These are phyloP conservation scores for Pezicula carpinea DNA, from an alignment of 2,329 filamentous ascomycete species.

Conservation along the genomic window DNA sequence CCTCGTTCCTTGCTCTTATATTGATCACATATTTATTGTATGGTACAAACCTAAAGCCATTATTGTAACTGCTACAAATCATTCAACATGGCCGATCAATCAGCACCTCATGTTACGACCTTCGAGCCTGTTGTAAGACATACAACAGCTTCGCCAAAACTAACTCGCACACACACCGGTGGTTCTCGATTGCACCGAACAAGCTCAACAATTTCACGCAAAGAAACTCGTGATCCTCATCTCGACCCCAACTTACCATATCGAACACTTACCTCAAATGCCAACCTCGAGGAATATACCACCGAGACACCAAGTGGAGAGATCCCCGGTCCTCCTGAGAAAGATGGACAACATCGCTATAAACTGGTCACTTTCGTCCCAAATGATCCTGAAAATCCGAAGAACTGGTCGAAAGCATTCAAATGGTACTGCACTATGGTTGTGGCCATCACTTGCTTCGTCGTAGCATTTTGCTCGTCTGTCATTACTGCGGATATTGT, in stretches of 20 bases:
- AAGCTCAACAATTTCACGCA: constrained; percentile 16
- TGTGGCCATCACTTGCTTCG: constrained; percentile 71
- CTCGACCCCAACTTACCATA: constrained; percentile 56
- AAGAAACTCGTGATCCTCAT: constrained; percentile 22
- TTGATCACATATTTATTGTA: too few species aligned
- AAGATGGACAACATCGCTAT: constrained; percentile 32
- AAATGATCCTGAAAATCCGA: constrained; percentile 72
- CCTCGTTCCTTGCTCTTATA: too few species aligned
- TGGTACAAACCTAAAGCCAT: too few species aligned
- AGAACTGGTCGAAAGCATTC: constrained; percentile 74
- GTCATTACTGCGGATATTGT: constrained; percentile 74
- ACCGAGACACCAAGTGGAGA: constrained; percentile 56
- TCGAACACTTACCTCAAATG: constrained; percentile 54
- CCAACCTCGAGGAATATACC: constrained; percentile 64
- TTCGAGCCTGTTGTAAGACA: constrained; percentile 3
- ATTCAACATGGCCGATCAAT: too few species aligned
- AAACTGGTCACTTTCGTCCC: constrained; percentile 68
- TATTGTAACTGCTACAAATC: too few species aligned
- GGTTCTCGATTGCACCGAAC: constrained; percentile 10
- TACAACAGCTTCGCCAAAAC: constrained; percentile 5
- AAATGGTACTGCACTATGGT: constrained; percentile 88
- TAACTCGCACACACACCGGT: constrained; percentile 10
- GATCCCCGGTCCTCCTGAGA: constrained; percentile 36
- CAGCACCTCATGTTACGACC: background rate
- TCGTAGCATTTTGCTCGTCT: constrained; percentile 58